These are phyloP conservation scores for Phytopythium aichiense DNA, from an alignment of 352 stramenopile genomes.

Conservation along the genomic window DNA sequence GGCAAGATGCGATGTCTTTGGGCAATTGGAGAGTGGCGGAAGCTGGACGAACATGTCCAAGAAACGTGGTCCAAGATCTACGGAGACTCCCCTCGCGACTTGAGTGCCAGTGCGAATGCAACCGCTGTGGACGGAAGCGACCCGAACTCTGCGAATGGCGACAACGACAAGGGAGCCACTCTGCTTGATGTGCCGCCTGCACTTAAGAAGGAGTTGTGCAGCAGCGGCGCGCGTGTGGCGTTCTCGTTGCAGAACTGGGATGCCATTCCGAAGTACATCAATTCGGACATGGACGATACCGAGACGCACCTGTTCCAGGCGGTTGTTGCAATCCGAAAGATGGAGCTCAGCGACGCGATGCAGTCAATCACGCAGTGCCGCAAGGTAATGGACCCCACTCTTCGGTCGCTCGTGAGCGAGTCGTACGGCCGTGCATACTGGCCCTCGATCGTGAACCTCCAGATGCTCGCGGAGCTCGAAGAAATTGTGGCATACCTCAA, in stretches of 20 bases:
- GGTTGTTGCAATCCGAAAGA: slow-evolving; percentile 93
- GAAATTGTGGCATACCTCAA: slow-evolving; percentile 87
- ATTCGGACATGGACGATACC: slow-evolving; percentile 85
- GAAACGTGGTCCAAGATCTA: slow-evolving; percentile 87
- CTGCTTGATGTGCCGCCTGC: slow-evolving; percentile 75
- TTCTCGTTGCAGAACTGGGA: slow-evolving; percentile 87
- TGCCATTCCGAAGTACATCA: slow-evolving; percentile 80
- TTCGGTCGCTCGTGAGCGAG: slow-evolving; percentile 96
- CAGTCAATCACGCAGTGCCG: slow-evolving; percentile 92
- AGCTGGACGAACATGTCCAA: slow-evolving; percentile 92
- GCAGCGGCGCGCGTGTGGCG: slow-evolving; percentile 70
- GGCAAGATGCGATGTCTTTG: slow-evolving; percentile 99
- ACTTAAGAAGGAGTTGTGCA: slow-evolving; percentile 84
- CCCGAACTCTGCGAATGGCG: slow-evolving; percentile 22
- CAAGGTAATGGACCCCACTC: slow-evolving; percentile 94
- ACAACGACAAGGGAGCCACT: slow-evolving; percentile 41
- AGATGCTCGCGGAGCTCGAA: slow-evolving; percentile 97
- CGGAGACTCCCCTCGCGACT: slow-evolving; percentile 23
- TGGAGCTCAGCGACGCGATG: slow-evolving; percentile 92
- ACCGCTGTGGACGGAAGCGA: slow-evolving; percentile 16
- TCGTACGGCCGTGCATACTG: slow-evolving; percentile 97
- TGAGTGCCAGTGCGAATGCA: neutral
- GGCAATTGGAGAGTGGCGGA: slow-evolving; percentile 96
- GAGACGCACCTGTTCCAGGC: slow-evolving; percentile 83
- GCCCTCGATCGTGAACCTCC: slow-evolving; percentile 95